Base-by-base conservation (phyloP, 495 filamentous ascomycete genomes). In the Penicillium riverlandense region DNA sequence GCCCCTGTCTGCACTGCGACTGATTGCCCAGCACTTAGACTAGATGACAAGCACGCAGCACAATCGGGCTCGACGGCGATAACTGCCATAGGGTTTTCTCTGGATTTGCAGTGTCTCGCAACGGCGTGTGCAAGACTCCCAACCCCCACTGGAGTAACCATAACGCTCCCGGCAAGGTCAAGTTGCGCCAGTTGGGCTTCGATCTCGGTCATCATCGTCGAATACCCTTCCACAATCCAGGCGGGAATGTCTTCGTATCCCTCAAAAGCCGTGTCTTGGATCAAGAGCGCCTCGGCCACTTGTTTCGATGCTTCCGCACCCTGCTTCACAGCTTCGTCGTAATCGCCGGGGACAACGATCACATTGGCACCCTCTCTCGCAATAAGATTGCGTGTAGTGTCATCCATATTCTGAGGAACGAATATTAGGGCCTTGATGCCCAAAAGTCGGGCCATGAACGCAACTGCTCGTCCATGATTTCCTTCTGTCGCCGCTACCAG, bases 161-260 rank as follows among this genome's bases (percentile, higher is more conserved):
- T 66, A 15, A 74, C 52, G 12, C 50, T 72, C 5, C 60, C 58
- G 4, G 53, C 15, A 13, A 62, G 48, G 5, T 51, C 63, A 5
- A 61, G 27, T 9, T 54, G 45, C 4, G 49, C 41, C 22, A 82
- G 47, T 49, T 84, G 79, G 8, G 63, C 58, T 22, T 85, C 82
- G 4, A 71, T 64, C 57, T 89, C 85, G 4, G 54, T 41, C 50
- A 87, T 65, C 76, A 86, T 78, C 0, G 82, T 85, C 10, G 68
- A 71, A 52, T 89, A 89, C 6, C 85, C 85, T 11, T 86, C 81
- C 1, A 85, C 78, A 27, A 88, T 81, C 82, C 83, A 87, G 53
- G 75, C 43, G 0, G 84, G 82, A 1, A 87, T 72, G 41, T 80
- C 65, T 40, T 80, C 70, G 46, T 84, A 84, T 1, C 73, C 77